A percentile compares a stretch with the other conserved stretches of the same genome.
Conservation (phyloP, 2,329 filamentous ascomycete genomes). For the Penicillium hordei region DNA sequence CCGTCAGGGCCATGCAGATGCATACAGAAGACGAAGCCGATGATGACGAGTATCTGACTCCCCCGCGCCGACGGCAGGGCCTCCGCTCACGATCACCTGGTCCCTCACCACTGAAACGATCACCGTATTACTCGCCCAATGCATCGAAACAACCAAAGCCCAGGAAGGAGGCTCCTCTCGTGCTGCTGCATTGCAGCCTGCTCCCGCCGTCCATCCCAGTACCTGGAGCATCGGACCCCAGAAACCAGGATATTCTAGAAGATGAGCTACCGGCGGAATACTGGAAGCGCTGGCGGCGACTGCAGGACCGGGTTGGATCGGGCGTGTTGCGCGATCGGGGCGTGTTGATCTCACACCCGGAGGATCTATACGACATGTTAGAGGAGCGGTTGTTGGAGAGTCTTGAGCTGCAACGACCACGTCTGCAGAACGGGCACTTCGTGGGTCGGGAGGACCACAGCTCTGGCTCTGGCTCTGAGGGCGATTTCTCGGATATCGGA, state of each 20-base stretch:
- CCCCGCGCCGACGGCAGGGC: constrained; percentile 32
- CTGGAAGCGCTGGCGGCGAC: constrained; percentile 49
- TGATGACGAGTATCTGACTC: constrained; percentile 41
- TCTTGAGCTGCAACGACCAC: constrained; percentile 56
- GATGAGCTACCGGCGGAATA: constrained; percentile 51
- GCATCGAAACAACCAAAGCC: constrained; percentile 32
- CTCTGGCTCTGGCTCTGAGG: constrained; percentile 20
- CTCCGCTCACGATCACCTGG: constrained; percentile 38
- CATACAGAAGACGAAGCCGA: constrained; percentile 43
- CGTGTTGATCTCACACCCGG: constrained; percentile 62
- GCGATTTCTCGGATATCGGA: constrained; percentile 28
- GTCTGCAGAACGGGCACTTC: constrained; percentile 61
- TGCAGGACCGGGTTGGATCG: constrained; percentile 55
- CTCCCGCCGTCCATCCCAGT: constrained; percentile 55
- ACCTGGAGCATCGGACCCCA: constrained; percentile 35
- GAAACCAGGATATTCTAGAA: constrained; percentile 47
- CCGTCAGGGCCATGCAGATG: constrained; percentile 48
- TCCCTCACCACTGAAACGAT: constrained; percentile 34
- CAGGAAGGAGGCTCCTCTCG: constrained; percentile 55
- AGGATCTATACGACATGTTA: constrained; percentile 62
- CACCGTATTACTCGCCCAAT: constrained; percentile 37
- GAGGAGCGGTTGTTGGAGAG: constrained; percentile 63
- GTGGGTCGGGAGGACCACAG: constrained; percentile 38
- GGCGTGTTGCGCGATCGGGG: constrained; percentile 58
- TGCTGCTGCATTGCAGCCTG: constrained; percentile 61